These are phyloP conservation scores for Arachnopeziza araneosa DNA, from an alignment of 2,329 filamentous ascomycete genomes.

Conservation along the genomic window DNA sequence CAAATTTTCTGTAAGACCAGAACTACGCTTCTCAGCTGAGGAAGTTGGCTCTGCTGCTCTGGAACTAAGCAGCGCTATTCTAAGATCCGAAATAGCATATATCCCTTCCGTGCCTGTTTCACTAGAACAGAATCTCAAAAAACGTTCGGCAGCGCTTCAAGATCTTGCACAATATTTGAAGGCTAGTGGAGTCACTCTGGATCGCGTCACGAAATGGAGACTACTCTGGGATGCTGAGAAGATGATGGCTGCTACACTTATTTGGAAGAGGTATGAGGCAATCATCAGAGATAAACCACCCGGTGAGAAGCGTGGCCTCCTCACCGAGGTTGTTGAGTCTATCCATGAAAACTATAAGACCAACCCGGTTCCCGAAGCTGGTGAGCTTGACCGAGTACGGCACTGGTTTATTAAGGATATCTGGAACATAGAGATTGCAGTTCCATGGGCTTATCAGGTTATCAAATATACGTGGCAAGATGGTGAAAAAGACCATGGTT, in stretches of 20 bases:
- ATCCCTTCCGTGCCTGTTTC: constrained; percentile 69
- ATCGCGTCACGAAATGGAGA: constrained; percentile 66
- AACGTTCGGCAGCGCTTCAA: constrained; percentile 66
- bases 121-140: constrained; percentile 73
- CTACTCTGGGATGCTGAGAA: constrained; percentile 89
- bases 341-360: constrained; percentile 74
- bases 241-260: constrained; percentile 68
- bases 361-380: constrained; percentile 54
- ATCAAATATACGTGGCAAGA: constrained; percentile 68
- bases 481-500: constrained; percentile 47
- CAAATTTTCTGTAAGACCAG: constrained; percentile 67
- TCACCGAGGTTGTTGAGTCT: constrained; percentile 68
- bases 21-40: constrained; percentile 58
- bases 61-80: constrained; percentile 72
- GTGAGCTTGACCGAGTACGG: constrained; percentile 75
- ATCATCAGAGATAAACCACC: constrained; percentile 54
- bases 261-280: constrained; percentile 78
- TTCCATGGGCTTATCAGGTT: constrained; percentile 73
- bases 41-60: constrained; percentile 75
- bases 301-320: constrained; percentile 61
- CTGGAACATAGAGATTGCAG: constrained; percentile 64
- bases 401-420: constrained; percentile 81
- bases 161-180: constrained; percentile 69
- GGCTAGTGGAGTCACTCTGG: constrained; percentile 59
- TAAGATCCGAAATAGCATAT: constrained; percentile 70